These are phyloP conservation scores for Trypanosoma brucei DNA, from an alignment of 208 protist species.

Conservation along the genomic window DNA sequence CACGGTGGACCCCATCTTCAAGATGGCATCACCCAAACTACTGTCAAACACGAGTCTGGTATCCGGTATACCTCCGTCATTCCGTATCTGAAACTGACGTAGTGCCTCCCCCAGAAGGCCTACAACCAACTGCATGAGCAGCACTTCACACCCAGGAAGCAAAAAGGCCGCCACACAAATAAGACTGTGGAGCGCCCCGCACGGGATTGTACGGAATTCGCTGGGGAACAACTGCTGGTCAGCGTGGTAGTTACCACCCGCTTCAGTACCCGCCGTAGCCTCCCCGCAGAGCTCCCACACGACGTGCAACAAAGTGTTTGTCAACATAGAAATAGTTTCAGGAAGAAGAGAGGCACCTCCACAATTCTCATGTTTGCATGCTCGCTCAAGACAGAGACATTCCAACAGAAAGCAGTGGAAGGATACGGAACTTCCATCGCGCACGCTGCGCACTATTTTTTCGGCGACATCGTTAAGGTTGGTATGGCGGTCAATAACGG, in stretches of 20 bases:
- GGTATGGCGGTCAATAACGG: constrained; percentile 6
- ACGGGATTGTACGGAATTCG: constrained; percentile 7
- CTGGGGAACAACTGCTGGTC: constrained; percentile 7
- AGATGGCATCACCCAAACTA: constrained; percentile 2
- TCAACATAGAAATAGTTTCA: constrained; percentile 11
- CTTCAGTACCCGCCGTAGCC: background rate
- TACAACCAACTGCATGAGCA: constrained; percentile 4
- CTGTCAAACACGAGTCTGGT: constrained; percentile 1
- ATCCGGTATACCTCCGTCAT: background rate
- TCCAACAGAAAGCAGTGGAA: constrained; percentile 27
- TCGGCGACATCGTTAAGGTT: constrained; percentile 24
- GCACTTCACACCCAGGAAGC: constrained; percentile 6
- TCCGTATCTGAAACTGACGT: constrained; percentile 7
- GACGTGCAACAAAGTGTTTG: constrained; percentile 14
- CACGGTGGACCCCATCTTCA: constrained; percentile 7
- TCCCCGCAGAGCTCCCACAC: constrained; percentile 6
- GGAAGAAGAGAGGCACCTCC: constrained; percentile 2
- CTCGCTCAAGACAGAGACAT: constrained; percentile 12
- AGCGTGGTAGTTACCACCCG: background rate
- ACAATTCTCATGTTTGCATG: constrained; percentile 3
- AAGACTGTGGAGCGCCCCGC: constrained; percentile 7
- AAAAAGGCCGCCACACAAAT: constrained; percentile 16
- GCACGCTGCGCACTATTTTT: constrained; percentile 10
- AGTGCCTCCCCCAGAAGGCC: constrained; percentile 20
- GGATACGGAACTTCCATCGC: constrained; percentile 5